phyloP scores from a whole-genome alignment of 2,329 filamentous ascomycete species.

The Gyromitra esculenta region DNA sequence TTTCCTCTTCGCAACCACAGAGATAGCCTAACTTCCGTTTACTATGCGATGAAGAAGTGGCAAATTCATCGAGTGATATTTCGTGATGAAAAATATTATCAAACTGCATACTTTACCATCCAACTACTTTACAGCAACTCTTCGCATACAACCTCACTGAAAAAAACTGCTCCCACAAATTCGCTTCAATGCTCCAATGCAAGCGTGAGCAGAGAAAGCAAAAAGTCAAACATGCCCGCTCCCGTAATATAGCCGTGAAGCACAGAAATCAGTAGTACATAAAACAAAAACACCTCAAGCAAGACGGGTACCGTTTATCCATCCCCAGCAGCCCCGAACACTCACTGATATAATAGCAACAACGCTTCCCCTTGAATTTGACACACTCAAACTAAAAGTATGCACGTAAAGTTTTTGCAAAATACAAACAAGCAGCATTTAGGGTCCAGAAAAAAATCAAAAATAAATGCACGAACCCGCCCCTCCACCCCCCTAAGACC shows the following conservation, averaged over 20 bases:
- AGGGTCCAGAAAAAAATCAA: not conserved
- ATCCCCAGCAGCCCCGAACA: not conserved
- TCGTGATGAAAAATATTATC: not conserved
- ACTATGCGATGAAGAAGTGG: not conserved
- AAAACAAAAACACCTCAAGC: constrained; percentile 5
- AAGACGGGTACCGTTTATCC: not conserved
- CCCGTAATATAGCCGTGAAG: not conserved
- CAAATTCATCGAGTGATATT: constrained; percentile 18
- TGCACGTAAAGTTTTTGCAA: constrained; percentile 1
- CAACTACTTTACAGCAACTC: not conserved
- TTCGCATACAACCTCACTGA: not conserved
- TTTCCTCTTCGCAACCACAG: not conserved
- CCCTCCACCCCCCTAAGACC: not conserved
- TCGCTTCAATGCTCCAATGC: not conserved
- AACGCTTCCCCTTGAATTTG: constrained; percentile 8
- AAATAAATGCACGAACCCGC: constrained; percentile 19
- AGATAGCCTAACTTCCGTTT: not conserved
- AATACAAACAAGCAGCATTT: constrained; percentile 26
- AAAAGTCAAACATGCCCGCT: not conserved
- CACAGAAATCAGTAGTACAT: constrained; percentile 5
- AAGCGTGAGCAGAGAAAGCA: not conserved
- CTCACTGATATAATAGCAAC: not conserved
- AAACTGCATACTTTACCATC: not conserved
- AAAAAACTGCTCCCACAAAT: not conserved
- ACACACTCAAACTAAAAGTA: constrained; percentile 21